These are phyloP conservation scores for Leishmania major DNA, from an alignment of 208 protist species.

Conservation along the genomic window DNA sequence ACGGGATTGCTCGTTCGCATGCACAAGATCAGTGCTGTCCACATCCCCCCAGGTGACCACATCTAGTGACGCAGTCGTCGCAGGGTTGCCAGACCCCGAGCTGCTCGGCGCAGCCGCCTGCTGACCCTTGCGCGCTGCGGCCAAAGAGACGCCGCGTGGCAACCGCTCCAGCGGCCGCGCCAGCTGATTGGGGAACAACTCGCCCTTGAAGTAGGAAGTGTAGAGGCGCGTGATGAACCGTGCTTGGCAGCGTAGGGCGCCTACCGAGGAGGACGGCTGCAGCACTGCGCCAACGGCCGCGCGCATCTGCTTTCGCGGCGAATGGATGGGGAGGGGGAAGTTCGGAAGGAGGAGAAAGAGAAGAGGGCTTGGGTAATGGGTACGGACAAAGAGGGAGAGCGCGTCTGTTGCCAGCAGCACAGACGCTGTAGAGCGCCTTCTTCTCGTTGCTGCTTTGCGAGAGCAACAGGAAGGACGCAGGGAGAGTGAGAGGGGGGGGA, in stretches of 20 bases:
- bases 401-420: not conserved
- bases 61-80: not conserved
- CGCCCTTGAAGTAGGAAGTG: constrained; percentile 82
- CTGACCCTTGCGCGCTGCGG: constrained; percentile 23
- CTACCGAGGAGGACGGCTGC: not conserved
- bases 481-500: not conserved
- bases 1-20: constrained; percentile 33
- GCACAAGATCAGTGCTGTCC: constrained; percentile 64
- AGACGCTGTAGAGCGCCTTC: not conserved
- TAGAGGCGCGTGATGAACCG: constrained; percentile 82
- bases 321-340: no score
- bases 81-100: not conserved
- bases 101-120: not conserved
- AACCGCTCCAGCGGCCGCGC: constrained; percentile 60
- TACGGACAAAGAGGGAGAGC: not conserved
- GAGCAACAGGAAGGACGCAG: not conserved
- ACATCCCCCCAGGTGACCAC: constrained; percentile 65
- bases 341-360: not conserved
- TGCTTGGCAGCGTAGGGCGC: constrained; percentile 43
- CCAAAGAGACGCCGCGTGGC: constrained; percentile 41
- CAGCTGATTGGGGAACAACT: constrained; percentile 80
- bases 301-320: not conserved
- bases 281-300: not conserved
- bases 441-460: not conserved
- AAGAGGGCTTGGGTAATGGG: not conserved